Evolutionary conservation across 768 basidiomycete species (phyloP), one percentile per base, ranked within the genome.

Genomic region (Vararia minispora): DNA sequence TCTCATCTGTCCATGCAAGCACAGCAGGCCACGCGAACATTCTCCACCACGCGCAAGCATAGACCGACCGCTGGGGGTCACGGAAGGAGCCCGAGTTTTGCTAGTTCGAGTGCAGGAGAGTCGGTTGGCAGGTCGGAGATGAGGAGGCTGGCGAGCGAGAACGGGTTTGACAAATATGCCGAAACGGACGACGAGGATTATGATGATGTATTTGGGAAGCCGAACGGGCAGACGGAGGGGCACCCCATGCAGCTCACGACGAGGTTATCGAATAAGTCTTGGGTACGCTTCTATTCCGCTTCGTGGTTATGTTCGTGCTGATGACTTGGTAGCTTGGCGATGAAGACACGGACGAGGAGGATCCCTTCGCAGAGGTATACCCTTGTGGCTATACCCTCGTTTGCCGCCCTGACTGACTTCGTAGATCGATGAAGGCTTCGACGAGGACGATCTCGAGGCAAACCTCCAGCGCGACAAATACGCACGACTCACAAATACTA

Each of bases 381-480:
- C 10, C 8, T 6, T 10, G 3, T 20, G 14, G 16, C 22, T 18
- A 12, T 5, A 24, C 24, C 17, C 27, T 43, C 17, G 8, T 11
- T 21, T 21, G n/a, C n/a, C n/a, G n/a, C n/a, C n/a, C n/a, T n/a
- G n/a, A 36, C 5, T 20, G 27, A 1, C 21, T 28, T 22, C 16
- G 24, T 44, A 83, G 85, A 92, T 94, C 42, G 90, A 95, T 51
- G 91, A 92, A 64, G 86, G 83, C 6, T 92, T 90, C 48, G 80
- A 76, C 2, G 88, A 92, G 47, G 85, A 89, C 45, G 91, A 94
- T 53, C 66, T 95, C 1, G 91, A 95, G 51, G 74, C 90, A 1
- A 94, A 94, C 49, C 66, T 98, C 14, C 77, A 88, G 44, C 75
- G 95, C 22, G 95, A 99, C 63, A 94, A 95, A 63, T 70, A 88